Conservation (phyloP, 768 basidiomycete genomes). For the Lactarius akahatsu region DNA sequence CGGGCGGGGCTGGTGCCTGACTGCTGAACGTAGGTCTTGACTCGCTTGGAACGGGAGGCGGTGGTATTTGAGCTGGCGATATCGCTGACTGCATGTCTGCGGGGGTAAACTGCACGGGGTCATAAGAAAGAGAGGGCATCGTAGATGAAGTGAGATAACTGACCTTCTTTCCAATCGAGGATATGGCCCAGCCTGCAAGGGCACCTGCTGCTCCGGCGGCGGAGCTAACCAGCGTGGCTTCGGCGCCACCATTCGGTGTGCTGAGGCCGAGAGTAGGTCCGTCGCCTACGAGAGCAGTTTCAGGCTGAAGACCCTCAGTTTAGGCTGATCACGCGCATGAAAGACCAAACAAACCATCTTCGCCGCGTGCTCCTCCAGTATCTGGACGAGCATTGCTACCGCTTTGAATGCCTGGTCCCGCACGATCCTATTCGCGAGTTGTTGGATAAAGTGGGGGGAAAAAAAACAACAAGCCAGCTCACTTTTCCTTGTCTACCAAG, state of each 20-base stretch:
- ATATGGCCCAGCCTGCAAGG: constrained; percentile 95
- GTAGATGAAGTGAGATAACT: constrained; percentile 12
- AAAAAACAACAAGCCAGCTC: constrained; percentile 29
- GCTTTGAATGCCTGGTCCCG: constrained; percentile 97
- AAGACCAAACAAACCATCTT: constrained; percentile 63
- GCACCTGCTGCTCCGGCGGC: constrained; percentile 91
- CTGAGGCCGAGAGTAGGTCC: constrained; percentile 29
- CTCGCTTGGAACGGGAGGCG: constrained; percentile 24
- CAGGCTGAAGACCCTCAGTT: constrained; percentile 45
- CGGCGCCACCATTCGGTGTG: constrained; percentile 31
- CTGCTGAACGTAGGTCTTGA: constrained; percentile 12
- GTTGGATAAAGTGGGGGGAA: constrained; percentile 5
- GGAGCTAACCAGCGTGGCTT: constrained; percentile 66
- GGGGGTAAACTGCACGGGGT: constrained; percentile 12
- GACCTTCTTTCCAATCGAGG: constrained; percentile 83
- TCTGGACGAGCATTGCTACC: constrained; percentile 82
- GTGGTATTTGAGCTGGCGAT: not conserved
- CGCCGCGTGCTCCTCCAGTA: constrained; percentile 72
- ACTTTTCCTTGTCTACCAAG: constrained; percentile 94
- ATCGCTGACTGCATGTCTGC: constrained; percentile 18
- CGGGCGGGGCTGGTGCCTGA: constrained; percentile 5
- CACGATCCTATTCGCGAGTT: constrained; percentile 58
- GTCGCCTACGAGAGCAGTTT: constrained; percentile 42
- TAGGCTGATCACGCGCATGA: constrained; percentile 14
- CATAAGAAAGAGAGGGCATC: not conserved